phyloP scores from a whole-genome alignment of 2,329 filamentous ascomycete species.

The Rutstroemia sp. region DNA sequence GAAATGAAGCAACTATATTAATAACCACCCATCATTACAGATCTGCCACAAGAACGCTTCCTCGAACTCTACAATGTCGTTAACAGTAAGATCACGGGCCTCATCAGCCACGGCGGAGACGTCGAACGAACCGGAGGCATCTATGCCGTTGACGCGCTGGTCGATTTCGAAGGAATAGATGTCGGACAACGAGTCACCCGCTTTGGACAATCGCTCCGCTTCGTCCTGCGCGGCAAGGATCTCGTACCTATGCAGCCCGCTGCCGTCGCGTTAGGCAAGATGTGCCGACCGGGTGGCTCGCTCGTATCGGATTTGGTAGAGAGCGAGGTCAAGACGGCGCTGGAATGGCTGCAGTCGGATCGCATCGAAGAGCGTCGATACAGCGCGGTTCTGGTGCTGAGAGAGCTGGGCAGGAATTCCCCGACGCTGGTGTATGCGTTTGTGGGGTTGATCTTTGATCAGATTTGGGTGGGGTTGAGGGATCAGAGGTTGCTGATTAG shows the following conservation, averaged over 20 bases:
- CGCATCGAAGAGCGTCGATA: slow-evolving; percentile 89
- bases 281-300: slow-evolving; percentile 87
- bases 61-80: slow-evolving; percentile 60
- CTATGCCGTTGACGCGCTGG: slow-evolving; percentile 82
- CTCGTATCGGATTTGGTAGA: slow-evolving; percentile 94
- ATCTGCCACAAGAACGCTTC: slow-evolving; percentile 77
- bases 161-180: slow-evolving; percentile 95
- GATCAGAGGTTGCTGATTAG: slow-evolving; percentile 88
- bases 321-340: slow-evolving; percentile 88
- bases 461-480: slow-evolving; percentile 90
- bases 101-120: slow-evolving; percentile 82
- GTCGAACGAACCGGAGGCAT: slow-evolving; percentile 87
- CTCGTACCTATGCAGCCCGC: slow-evolving; percentile 85
- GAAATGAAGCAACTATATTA: neutral
- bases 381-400: slow-evolving; percentile 82
- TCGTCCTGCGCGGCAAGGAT: slow-evolving; percentile 83
- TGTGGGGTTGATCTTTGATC: slow-evolving; percentile 89
- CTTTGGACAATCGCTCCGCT: slow-evolving; percentile 85
- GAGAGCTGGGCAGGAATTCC: slow-evolving; percentile 85
- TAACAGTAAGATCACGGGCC: slow-evolving; percentile 56
- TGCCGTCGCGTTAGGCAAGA: slow-evolving; percentile 78
- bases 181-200: slow-evolving; percentile 87
- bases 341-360: slow-evolving; percentile 96
- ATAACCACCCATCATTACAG: slow-evolving; percentile 35
- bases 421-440: slow-evolving; percentile 94